A percentile compares a stretch with the other conserved stretches of the same genome.
phyloP scores from a whole-genome alignment of 257 asterid species.

The Linaria vulgaris region DNA sequence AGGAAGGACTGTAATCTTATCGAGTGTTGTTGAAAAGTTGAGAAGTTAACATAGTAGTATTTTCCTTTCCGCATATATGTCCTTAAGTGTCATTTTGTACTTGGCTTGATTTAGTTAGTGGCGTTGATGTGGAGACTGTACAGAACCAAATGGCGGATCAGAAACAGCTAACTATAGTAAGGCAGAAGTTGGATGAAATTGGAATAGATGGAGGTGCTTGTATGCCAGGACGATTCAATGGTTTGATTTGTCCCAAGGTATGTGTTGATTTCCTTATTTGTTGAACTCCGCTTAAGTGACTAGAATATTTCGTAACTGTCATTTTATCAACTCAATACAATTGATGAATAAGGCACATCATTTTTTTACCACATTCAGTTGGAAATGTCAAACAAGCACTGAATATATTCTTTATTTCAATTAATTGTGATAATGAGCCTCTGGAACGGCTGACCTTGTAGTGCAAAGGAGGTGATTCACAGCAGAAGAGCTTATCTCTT shows the following conservation, averaged over 20 bases:
- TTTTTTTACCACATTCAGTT: no score
- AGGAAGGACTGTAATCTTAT: neutral
- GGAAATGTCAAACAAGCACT: no score
- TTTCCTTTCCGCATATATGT: neutral
- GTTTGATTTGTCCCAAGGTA: conserved; percentile 71
- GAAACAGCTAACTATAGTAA: conserved; percentile 36
- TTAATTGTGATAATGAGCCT: conserved; percentile 12
- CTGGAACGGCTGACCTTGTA: conserved; percentile 39
- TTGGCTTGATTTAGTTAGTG: conserved; percentile 40
- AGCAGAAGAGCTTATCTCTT: conserved; percentile 80
- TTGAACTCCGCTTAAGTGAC: no score
- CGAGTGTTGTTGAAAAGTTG: neutral
- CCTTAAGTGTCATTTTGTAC: neutral
- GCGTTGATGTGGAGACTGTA: conserved; percentile 39
- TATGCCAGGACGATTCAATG: conserved; percentile 65
- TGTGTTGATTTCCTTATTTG: conserved; percentile 17
- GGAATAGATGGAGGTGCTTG: conserved; percentile 50
- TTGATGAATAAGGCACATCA: no score
- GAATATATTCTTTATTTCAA: no score
- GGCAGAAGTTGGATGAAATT: conserved; percentile 48
- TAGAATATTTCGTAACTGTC: no score
- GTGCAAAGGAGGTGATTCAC: conserved; percentile 77
- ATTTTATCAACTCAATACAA: no score
- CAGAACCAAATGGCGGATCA: conserved; percentile 42
- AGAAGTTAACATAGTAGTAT: neutral